Evolutionary conservation across 768 basidiomycete genomes (phyloP).

Genomic region (Termitomyces sp.): DNA sequence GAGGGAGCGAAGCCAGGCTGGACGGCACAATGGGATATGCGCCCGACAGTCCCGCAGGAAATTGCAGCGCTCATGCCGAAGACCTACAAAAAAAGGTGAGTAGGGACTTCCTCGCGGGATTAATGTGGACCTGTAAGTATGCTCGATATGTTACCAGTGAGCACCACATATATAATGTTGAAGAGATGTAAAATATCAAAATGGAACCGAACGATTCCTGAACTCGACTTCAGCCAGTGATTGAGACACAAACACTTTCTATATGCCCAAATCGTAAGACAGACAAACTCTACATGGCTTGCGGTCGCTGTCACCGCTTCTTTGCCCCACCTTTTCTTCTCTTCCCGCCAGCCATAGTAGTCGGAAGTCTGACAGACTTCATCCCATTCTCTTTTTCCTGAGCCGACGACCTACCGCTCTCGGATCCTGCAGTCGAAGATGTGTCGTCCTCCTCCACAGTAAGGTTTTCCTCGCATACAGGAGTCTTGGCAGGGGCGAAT

Average conservation of each 20-base stretch:
- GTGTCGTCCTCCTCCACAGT: conserved; percentile 29
- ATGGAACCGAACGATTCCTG: background rate
- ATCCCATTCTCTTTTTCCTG: conserved; percentile 22
- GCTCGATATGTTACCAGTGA: conserved; percentile 62
- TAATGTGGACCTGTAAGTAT: conserved; percentile 28
- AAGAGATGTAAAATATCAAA: background rate
- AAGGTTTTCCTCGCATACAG: conserved; percentile 12
- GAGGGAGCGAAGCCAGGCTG: conserved; percentile 5
- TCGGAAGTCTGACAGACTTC: conserved; percentile 29
- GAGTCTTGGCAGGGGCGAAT: conserved; percentile 18
- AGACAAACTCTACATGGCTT: conserved; percentile 18
- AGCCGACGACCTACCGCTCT: conserved; percentile 36
- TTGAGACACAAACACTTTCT: background rate
- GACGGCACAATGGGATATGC: conserved; percentile 3
- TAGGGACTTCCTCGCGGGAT: background rate
- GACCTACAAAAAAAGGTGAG: background rate
- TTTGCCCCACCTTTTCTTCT: conserved; percentile 49
- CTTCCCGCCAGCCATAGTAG: conserved; percentile 55
- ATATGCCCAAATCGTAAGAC: conserved; percentile 25
- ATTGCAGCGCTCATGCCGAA: background rate
- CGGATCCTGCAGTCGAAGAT: conserved; percentile 38
- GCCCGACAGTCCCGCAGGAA: conserved; percentile 3
- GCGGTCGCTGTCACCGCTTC: conserved; percentile 41
- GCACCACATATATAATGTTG: conserved; percentile 22
- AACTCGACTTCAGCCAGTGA: background rate